Evolutionary conservation across 2,329 filamentous ascomycete species (phyloP), one percentile per base, ranked within the genome.

Genomic region (Albifimbria verrucaria): DNA sequence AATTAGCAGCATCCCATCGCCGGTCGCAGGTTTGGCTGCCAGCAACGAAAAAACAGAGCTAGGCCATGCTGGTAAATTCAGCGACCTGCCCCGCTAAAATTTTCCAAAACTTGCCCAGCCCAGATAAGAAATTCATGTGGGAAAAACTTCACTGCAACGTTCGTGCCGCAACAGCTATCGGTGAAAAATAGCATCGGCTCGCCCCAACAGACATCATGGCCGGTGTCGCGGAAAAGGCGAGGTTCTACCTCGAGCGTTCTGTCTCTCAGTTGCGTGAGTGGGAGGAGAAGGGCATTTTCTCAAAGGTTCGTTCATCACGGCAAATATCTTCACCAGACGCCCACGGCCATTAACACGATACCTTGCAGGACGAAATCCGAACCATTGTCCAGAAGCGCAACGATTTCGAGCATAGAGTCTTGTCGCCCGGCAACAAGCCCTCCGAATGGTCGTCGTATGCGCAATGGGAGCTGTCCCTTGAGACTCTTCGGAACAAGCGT

Each of bases 201-300:
- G n/a, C 12, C 32, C 5, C 43, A 32, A 21, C 25, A 9, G 26
- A 12, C 46, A 59, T 49, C 55, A 96, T 96, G 91, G 83, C 92
- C 2, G 88, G 85, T 42, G 87, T 94, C 54, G 88, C 89, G 58
- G 94, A 97, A 67, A 97, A 97, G 74, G 94, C 93, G 52, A 90
- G 93, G 54, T 97, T 93, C 74, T 97, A 90, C 72, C 82, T 97
- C 59, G 94, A 99, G 76, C 88, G 93, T 62, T 88, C 89, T 2
- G 90, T 97, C 43, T 91, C 92, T 17, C 92, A 97, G 71, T 82
- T 99, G 53, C 90, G 92, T 57, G 92, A 96, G 65, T 95, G 91
- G 71, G 89, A 96, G 72, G 84, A 90, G 59, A 97, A 96, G 71
- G 87, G 90, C 63, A 89, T 99, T 62, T 99, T 99, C 74, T 84